These are phyloP conservation scores for Boletus edulis DNA, from an alignment of 768 basidiomycete species.

Conservation along the genomic window DNA sequence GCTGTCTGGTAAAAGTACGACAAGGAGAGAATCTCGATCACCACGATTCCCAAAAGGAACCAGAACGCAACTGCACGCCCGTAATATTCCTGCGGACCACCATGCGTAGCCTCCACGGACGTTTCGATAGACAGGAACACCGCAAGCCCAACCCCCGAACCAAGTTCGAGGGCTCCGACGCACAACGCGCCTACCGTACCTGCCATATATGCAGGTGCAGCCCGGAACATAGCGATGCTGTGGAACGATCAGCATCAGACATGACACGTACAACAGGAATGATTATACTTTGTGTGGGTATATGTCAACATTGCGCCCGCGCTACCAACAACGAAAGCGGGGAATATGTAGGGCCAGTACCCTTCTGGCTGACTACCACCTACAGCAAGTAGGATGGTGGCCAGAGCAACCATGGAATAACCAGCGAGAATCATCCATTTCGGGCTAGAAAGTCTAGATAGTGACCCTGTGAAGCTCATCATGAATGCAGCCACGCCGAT, in stretches of 20 bases:
- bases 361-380: background rate
- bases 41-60: conserved; percentile 40
- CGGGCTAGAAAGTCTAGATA: conserved; percentile 35
- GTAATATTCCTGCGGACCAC: conserved; percentile 31
- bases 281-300: background rate
- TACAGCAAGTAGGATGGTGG: conserved; percentile 24
- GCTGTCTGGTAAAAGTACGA: conserved; percentile 34
- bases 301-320: background rate
- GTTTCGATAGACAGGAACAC: conserved; percentile 47
- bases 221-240: conserved; percentile 51
- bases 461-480: conserved; percentile 37
- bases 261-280: background rate
- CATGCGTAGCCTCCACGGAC: conserved; percentile 36
- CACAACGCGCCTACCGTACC: conserved; percentile 59
- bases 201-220: conserved; percentile 44
- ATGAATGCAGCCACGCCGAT: conserved; percentile 39
- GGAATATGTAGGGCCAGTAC: background rate
- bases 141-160: conserved; percentile 49
- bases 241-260: background rate
- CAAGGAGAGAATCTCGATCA: conserved; percentile 31
- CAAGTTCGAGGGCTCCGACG: conserved; percentile 51
- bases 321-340: background rate
- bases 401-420: conserved; percentile 34
- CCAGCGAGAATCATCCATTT: conserved; percentile 49
- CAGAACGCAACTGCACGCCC: conserved; percentile 46